Base-by-base conservation (phyloP, 495 filamentous ascomycete genomes). In the Penicillium argentinense region DNA sequence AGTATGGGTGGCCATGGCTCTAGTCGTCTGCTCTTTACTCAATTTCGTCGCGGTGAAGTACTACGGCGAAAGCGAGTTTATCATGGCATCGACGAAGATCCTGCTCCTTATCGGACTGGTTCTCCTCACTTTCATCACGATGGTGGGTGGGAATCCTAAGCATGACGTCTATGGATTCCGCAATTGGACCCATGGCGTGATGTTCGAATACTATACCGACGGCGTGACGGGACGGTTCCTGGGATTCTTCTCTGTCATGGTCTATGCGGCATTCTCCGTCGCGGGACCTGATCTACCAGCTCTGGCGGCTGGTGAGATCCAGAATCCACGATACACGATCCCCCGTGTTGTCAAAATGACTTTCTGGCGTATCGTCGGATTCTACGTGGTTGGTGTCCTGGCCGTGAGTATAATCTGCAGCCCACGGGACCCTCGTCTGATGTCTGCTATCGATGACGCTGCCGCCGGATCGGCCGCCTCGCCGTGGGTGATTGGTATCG, bases 321-420 rank as follows among this genome's bases (percentile, higher is more conserved):
- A 77, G 21, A 88, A 90, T 62, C 89, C 89, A 1, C 72, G 83
- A 37, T 77, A 78, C 53, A 83, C 84, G 27, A 84, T 95, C 43
- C 88, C 89, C n/a, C 76, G 79, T 51, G 89, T 89, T 13, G 83
- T 83, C 12, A 85, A 83, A 44, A 82, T 87, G 62, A 87, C 87
- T 24, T 91, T 95, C 68, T 90, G 83, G 74, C 86, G 89, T 47
- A 89, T 95, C 57, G 63, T 84, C 33, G 79, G 91, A 63, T 93
- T 95, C 72, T 95, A 92, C 64, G 66, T 76, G 13, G 47, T 80
- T 22, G 76, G 75, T 3, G 72, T 74, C 11, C 66, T 83, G 8
- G 72, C 71, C 7, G 77, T 83, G 29, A 71, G 76, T 24, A 70
- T 79, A 14, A 65, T 78, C 23, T 70, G 77, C 46, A 66, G 67